These are phyloP conservation scores for Phytophthora ohioensis DNA, from an alignment of 352 stramenopile genomes.

Conservation along the genomic window DNA sequence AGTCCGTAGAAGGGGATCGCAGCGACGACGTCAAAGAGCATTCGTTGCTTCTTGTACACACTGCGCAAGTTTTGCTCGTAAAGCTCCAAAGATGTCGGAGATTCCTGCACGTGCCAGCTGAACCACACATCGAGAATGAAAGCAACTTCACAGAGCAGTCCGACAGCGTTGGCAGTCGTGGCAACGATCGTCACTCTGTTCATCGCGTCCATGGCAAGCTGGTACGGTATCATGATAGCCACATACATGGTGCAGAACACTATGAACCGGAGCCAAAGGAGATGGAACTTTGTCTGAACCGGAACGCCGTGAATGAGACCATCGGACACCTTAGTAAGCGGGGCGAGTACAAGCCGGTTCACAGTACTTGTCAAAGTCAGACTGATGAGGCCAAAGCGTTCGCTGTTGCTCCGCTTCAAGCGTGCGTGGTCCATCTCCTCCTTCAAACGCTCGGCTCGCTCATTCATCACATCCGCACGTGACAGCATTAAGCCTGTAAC, in stretches of 20 bases:
- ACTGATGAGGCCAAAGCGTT: background rate
- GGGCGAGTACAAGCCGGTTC: background rate
- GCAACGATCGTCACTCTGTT: slow-evolving; percentile 26
- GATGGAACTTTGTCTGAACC: slow-evolving; percentile 56
- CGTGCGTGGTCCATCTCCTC: slow-evolving; percentile 28
- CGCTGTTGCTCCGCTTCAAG: slow-evolving; percentile 15
- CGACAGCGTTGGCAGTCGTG: slow-evolving; percentile 19
- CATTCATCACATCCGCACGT: slow-evolving; percentile 35
- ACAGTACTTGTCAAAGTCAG: background rate
- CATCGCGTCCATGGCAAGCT: slow-evolving; percentile 51
- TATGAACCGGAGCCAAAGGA: slow-evolving; percentile 50
- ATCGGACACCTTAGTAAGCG: slow-evolving; percentile 30
- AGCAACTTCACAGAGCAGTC: slow-evolving; percentile 50
- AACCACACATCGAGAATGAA: slow-evolving; percentile 66
- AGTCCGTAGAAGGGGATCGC: slow-evolving; percentile 52
- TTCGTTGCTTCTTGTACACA: slow-evolving; percentile 54
- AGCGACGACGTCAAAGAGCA: slow-evolving; percentile 51
- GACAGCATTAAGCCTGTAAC: slow-evolving; percentile 32
- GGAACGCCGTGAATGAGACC: slow-evolving; percentile 34
- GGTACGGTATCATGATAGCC: slow-evolving; percentile 56
- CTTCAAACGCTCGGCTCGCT: slow-evolving; percentile 34
- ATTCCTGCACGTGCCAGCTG: slow-evolving; percentile 50
- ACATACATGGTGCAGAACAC: slow-evolving; percentile 51
- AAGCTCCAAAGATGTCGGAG: slow-evolving; percentile 49
- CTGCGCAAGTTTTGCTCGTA: slow-evolving; percentile 55